Conservation (phyloP, 441 rosid genomes). For the Erysimum cheiri region DNA sequence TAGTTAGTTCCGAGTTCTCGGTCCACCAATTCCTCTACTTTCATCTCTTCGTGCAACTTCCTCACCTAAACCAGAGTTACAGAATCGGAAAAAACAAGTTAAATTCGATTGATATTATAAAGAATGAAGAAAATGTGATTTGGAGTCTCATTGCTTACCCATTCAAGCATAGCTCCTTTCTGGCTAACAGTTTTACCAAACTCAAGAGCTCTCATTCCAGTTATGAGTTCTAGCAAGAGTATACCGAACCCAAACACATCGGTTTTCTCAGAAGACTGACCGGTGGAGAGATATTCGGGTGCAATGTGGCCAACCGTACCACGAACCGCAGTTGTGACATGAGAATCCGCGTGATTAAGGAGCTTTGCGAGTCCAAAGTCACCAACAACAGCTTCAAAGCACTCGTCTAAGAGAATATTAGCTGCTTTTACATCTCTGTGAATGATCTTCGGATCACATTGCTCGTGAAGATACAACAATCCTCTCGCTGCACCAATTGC, state of each 20-base stretch:
- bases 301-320: slow-evolving; percentile 97
- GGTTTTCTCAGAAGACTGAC: slow-evolving; percentile 94
- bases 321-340: slow-evolving; percentile 91
- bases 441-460: slow-evolving; percentile 92
- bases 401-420: slow-evolving; percentile 82
- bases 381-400: slow-evolving; percentile 82
- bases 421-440: slow-evolving; percentile 97
- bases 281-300: slow-evolving; percentile 89
- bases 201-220: slow-evolving; percentile 89
- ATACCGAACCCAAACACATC: slow-evolving; percentile 95
- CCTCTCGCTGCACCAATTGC: slow-evolving; percentile 92
- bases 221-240: slow-evolving; percentile 84
- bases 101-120: neutral
- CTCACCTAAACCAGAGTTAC: slow-evolving; percentile 56
- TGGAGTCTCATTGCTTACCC: slow-evolving; percentile 59
- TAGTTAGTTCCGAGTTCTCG: slow-evolving; percentile 72
- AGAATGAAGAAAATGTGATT: neutral
- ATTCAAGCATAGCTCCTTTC: slow-evolving; percentile 95
- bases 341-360: slow-evolving; percentile 86
- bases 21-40: slow-evolving; percentile 75
- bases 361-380: slow-evolving; percentile 96
- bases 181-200: slow-evolving; percentile 80
- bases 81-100: neutral
- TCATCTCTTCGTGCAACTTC: slow-evolving; percentile 79
- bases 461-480: slow-evolving; percentile 86